These are phyloP conservation scores for Phytophthora pluvialis DNA, from an alignment of 352 stramenopile genomes.

Conservation along the genomic window DNA sequence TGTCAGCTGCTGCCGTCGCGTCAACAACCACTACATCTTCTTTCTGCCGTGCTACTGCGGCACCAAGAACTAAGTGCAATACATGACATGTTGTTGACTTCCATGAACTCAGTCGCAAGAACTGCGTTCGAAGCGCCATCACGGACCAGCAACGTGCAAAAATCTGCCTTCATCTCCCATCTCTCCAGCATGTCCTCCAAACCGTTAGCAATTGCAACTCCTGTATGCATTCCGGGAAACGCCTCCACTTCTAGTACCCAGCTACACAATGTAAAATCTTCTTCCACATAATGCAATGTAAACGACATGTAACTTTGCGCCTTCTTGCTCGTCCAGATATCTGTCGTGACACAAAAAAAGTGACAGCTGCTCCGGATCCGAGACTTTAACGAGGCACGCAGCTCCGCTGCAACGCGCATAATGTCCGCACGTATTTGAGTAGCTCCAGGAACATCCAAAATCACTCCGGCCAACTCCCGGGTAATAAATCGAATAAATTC, in stretches of 20 bases:
- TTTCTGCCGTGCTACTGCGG: neutral
- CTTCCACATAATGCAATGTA: slow-evolving; percentile 1
- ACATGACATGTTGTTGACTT: neutral
- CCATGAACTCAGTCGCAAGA: neutral
- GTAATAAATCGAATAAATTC: slow-evolving; percentile 18
- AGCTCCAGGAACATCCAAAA: slow-evolving; percentile 2
- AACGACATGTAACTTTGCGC: slow-evolving; percentile 10
- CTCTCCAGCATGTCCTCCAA: neutral
- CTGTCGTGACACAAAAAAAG: slow-evolving; percentile 13
- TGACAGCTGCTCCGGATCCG: neutral
- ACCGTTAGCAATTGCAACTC: neutral
- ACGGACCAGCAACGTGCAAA: neutral
- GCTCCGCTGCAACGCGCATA: neutral
- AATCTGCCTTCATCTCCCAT: neutral
- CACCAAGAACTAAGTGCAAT: neutral
- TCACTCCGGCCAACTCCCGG: slow-evolving; percentile 1
- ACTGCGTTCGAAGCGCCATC: neutral
- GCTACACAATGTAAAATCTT: slow-evolving; percentile 2
- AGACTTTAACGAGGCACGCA: slow-evolving; percentile 13
- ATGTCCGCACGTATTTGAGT: slow-evolving; percentile 16
- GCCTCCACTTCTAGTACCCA: neutral
- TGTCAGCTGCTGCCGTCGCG: neutral
- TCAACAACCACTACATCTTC: neutral
- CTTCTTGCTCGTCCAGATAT: slow-evolving; percentile 2
- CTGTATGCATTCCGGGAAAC: neutral